phyloP scores from a whole-genome alignment of 352 stramenopile genomes.

The Globisporangium megalacanthum region DNA sequence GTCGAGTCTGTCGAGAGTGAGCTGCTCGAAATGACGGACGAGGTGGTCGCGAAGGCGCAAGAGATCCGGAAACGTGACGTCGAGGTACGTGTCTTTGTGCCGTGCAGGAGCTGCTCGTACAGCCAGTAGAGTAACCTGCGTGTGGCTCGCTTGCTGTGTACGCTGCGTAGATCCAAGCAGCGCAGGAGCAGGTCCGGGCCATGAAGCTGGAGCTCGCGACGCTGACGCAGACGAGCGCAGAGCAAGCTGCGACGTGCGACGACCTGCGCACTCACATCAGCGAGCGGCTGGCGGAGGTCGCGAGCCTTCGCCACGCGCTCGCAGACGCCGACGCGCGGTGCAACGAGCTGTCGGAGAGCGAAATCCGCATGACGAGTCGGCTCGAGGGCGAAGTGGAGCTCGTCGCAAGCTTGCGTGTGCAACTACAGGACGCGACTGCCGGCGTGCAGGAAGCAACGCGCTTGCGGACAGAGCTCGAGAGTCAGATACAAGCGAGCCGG shows the following conservation, averaged over 20 bases:
- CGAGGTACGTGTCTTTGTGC: constrained; percentile 19
- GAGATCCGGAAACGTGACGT: constrained; percentile 57
- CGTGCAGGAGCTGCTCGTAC: neutral
- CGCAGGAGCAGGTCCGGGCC: constrained; percentile 35
- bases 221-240: constrained; percentile 41
- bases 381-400: constrained; percentile 41
- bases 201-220: constrained; percentile 45
- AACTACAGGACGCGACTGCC: constrained; percentile 38
- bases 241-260: constrained; percentile 35
- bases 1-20: constrained; percentile 71
- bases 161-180: constrained; percentile 30
- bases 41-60: constrained; percentile 71
- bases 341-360: constrained; percentile 45
- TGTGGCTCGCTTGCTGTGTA: neutral
- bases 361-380: constrained; percentile 28
- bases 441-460: constrained; percentile 33
- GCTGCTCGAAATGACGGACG: constrained; percentile 72
- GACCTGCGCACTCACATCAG: constrained; percentile 27
- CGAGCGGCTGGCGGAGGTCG: constrained; percentile 29
- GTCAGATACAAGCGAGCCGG: constrained; percentile 39
- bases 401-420: constrained; percentile 33
- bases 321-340: constrained; percentile 37
- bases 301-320: constrained; percentile 31
- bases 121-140: neutral
- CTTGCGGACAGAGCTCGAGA: constrained; percentile 29